phyloP scores from a whole-genome alignment of 2,329 filamentous ascomycete species.

The Trichoderma sp. region DNA sequence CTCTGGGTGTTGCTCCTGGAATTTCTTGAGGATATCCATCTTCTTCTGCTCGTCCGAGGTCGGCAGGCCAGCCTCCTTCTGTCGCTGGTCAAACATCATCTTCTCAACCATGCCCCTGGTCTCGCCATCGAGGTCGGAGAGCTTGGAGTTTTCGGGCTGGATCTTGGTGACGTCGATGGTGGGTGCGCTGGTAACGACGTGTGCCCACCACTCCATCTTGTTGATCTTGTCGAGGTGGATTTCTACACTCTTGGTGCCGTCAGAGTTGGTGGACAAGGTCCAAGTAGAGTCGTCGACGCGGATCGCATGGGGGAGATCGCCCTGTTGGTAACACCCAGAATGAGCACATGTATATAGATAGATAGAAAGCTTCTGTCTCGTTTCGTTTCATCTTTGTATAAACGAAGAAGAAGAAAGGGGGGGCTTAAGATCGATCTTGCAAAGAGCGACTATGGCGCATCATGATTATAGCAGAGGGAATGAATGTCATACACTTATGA shows the following conservation, averaged over 20 bases:
- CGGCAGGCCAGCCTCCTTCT: constrained; percentile 89
- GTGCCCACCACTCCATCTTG: constrained; percentile 98
- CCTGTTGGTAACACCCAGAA: constrained; percentile 49
- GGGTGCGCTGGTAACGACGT: constrained; percentile 82
- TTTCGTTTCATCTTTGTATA: background rate
- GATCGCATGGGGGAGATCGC: constrained; percentile 78
- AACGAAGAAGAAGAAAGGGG: background rate
- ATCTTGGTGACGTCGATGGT: constrained; percentile 96
- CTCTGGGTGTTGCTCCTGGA: constrained; percentile 75
- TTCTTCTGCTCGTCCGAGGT: constrained; percentile 96
- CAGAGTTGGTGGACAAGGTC: constrained; percentile 73
- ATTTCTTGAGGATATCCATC: constrained; percentile 86
- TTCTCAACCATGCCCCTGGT: constrained; percentile 98
- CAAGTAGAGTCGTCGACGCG: constrained; percentile 86
- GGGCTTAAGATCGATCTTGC: background rate
- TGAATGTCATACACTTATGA: constrained; percentile 65
- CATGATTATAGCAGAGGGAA: background rate
- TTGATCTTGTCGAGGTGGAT: constrained; percentile 94
- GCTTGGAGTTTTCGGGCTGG: constrained; percentile 84
- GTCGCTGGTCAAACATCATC: constrained; percentile 99
- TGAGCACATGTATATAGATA: background rate
- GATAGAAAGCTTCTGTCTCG: background rate
- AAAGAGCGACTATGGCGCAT: background rate
- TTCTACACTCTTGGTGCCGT: constrained; percentile 67
- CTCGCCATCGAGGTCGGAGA: constrained; percentile 90